Base-by-base conservation (phyloP, 2,329 filamentous ascomycete species). In the Fusarium agapanthi region DNA sequence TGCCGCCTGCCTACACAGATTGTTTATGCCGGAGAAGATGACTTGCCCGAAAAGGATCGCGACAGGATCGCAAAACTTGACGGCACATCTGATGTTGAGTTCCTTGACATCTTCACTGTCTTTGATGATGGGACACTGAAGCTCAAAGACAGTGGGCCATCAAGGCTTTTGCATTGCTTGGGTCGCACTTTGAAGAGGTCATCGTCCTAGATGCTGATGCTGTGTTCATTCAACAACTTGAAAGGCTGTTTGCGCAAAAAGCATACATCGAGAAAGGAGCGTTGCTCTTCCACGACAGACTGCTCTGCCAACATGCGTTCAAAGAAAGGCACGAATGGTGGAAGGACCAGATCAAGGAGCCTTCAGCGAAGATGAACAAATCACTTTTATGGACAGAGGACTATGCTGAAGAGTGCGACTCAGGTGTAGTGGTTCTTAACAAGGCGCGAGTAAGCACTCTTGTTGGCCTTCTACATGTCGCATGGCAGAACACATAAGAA, bases 341-440 rank as follows among this genome's bases (percentile, higher is more conserved):
- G 76, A 74, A 76, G 28, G 75, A 78, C 24, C 79, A 83, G 64
- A 79, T 85, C 58, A 77, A 76, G 38, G 53, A 77, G 20, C 81
- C 81, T 2, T 80, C 77, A 20, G 67, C 72, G 1, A 74, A 78
- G 40, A 69, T 84, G 50, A 70, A 70, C 20, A 79, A 73, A 30
- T 83, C 81, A 1, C 77, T 76, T 0, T 79, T 82, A 2, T 84
- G 81, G 79, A 81, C 75, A 1, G 75, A 84, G 20, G 75, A 78
- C 11, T 84, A 82, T 51, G 77, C 81, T 24, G 83, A 85, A 61
- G 83, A 85, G 55, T 79, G 74, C 8, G 84, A 85, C 68, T 83
- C 81, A 0, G 83, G 83, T 5, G 77, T 83, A 16, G 80, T 85
- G 4, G 80, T 83, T 3, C 65, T 84, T 3, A 77, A 85, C 66